Evolutionary conservation across 2,329 filamentous ascomycete genomes (phyloP).

Genomic region (Colletotrichum tropicale): DNA sequence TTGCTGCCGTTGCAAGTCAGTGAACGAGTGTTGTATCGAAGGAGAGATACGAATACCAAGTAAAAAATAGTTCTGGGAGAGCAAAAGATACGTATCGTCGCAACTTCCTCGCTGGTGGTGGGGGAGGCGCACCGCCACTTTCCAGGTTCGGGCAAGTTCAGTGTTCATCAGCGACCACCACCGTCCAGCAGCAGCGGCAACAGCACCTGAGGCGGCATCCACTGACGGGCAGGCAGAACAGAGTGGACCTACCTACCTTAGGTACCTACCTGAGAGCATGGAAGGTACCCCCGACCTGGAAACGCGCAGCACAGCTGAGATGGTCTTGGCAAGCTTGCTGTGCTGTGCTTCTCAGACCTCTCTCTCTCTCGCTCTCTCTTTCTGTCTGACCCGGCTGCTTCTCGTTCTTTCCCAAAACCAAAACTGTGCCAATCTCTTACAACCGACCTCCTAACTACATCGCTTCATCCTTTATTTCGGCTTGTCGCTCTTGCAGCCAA

Average conservation of each 20-base stretch:
- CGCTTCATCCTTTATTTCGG: background rate
- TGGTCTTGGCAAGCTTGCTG: constrained; percentile 2
- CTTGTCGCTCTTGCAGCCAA: background rate
- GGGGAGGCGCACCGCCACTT: constrained; percentile 9
- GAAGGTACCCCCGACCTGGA: background rate
- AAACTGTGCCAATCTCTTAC: constrained; percentile 2
- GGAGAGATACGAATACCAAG: background rate
- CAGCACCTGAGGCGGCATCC: background rate
- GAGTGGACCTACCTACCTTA: too few species aligned
- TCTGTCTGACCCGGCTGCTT: background rate
- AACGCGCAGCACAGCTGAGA: background rate
- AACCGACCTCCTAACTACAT: background rate
- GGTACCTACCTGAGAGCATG: too few species aligned
- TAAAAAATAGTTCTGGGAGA: too few species aligned
- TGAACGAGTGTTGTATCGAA: background rate
- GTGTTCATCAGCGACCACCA: background rate
- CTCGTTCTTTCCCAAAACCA: background rate
- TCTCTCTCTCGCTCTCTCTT: background rate
- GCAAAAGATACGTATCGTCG: too few species aligned
- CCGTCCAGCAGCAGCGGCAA: background rate
- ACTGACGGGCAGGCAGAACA: background rate
- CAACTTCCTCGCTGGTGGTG: background rate
- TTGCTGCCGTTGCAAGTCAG: background rate
- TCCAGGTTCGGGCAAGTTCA: background rate
- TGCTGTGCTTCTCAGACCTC: background rate